Evolutionary conservation across 257 asterid species (phyloP).

Genomic region (Nicotiana attenuata): DNA sequence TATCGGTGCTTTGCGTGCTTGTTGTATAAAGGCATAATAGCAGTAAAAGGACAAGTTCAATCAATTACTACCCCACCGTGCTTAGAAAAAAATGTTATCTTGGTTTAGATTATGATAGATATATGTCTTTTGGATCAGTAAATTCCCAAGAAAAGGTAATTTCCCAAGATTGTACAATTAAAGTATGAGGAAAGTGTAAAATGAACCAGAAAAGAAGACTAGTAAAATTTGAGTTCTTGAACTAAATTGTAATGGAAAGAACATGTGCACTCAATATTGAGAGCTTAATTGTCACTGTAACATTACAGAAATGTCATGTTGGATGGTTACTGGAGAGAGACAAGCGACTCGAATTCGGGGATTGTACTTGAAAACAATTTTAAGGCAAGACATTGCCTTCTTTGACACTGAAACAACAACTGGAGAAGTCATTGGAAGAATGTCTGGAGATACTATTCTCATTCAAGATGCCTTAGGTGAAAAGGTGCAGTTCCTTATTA

Average conservation of each 20-base stretch:
- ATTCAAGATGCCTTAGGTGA: slow-evolving; percentile 90
- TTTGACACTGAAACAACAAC: slow-evolving; percentile 64
- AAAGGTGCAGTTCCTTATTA: slow-evolving; percentile 35
- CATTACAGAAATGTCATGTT: slow-evolving; percentile 54
- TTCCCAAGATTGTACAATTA: not conserved
- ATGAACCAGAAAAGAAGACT: not conserved
- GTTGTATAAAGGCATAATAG: not conserved
- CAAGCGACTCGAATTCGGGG: slow-evolving; percentile 58
- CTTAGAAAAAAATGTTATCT: not conserved
- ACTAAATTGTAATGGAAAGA: not conserved
- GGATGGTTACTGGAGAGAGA: slow-evolving; percentile 68
- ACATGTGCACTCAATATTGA: not conserved
- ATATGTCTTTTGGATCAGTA: not conserved
- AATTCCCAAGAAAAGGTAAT: not conserved
- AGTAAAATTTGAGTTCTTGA: not conserved
- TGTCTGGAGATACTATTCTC: slow-evolving; percentile 62
- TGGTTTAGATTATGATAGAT: too few species aligned
- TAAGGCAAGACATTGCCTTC: slow-evolving; percentile 60
- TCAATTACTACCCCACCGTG: not conserved
- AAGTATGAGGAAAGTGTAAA: not conserved
- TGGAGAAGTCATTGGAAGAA: slow-evolving; percentile 57
- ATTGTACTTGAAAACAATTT: slow-evolving; percentile 44
- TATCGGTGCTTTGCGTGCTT: not conserved
- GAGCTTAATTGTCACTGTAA: not conserved
- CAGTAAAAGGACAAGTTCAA: not conserved